A percentile compares a stretch with the other conserved stretches of the same genome.
Conservation (phyloP, 306 rosid genomes). For the Astragalus membranaceus region DNA sequence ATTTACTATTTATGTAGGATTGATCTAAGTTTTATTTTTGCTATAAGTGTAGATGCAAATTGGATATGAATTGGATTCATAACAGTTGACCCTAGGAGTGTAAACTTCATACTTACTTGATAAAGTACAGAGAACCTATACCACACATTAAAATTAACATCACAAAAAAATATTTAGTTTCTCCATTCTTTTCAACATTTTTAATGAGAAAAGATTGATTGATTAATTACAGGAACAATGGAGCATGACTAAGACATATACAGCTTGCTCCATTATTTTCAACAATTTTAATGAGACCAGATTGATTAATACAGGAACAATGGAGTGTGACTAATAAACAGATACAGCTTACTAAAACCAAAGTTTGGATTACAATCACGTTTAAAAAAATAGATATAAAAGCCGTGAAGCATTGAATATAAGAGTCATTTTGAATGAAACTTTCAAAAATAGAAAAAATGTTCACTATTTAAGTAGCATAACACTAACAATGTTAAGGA, state of each 20-base stretch:
- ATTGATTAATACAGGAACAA: background rate
- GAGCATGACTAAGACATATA: background rate
- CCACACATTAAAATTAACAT: background rate
- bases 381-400: background rate
- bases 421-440: no score
- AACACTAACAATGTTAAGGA: no score
- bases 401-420: conserved; percentile 4
- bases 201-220: background rate
- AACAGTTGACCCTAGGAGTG: background rate
- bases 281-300: background rate
- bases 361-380: background rate
- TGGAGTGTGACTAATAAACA: background rate
- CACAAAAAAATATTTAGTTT: background rate
- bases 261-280: background rate
- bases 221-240: background rate
- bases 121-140: background rate
- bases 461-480: no score
- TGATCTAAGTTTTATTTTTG: background rate
- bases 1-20: background rate
- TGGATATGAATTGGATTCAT: conserved; percentile 6
- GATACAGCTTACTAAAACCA: background rate
- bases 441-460: no score
- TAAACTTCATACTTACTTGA: background rate
- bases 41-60: background rate
- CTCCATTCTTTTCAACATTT: background rate